Percentiles rank a stretch among this genome's conserved stretches.
Conservation (phyloP, 768 basidiomycete species). For the Phylloporus rhodoxanthus region DNA sequence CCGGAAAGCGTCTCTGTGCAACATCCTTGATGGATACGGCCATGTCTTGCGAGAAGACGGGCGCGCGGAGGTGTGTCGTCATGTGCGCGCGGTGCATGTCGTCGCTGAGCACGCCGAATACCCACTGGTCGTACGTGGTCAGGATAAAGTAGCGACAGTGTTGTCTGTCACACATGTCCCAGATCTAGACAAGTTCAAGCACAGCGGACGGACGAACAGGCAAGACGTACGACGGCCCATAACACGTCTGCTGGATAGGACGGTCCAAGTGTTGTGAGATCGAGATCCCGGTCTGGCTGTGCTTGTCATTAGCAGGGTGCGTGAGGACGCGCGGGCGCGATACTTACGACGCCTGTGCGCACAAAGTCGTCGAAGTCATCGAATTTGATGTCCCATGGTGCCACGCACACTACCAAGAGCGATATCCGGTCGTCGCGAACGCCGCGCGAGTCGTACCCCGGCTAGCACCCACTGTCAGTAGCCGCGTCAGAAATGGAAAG, state of each 20-base stretch:
- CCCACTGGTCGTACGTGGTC: constrained; percentile 16
- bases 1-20: background rate
- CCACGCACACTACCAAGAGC: constrained; percentile 1
- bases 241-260: constrained; percentile 4
- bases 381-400: constrained; percentile 2
- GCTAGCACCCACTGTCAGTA: background rate
- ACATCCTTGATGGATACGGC: background rate
- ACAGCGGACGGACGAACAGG: too few species aligned
- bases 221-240: constrained; percentile 10
- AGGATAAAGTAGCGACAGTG: constrained; percentile 12
- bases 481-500: background rate
- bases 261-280: background rate
- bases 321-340: too few species aligned
- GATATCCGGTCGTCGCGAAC: background rate
- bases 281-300: constrained; percentile 1
- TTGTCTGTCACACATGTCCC: constrained; percentile 9
- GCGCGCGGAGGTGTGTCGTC: constrained; percentile 7
- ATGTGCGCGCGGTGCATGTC: constrained; percentile 6
- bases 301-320: background rate
- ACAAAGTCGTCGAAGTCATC: constrained; percentile 6
- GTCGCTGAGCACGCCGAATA: constrained; percentile 10
- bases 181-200: constrained; percentile 7
- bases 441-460: background rate
- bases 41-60: constrained; percentile 6
- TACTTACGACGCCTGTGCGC: constrained; percentile 1